Percentiles rank a stretch among this genome's conserved stretches.
Conservation (phyloP, 371 early-diverging fungal genomes). For the Apophysomyces elegans region DNA sequence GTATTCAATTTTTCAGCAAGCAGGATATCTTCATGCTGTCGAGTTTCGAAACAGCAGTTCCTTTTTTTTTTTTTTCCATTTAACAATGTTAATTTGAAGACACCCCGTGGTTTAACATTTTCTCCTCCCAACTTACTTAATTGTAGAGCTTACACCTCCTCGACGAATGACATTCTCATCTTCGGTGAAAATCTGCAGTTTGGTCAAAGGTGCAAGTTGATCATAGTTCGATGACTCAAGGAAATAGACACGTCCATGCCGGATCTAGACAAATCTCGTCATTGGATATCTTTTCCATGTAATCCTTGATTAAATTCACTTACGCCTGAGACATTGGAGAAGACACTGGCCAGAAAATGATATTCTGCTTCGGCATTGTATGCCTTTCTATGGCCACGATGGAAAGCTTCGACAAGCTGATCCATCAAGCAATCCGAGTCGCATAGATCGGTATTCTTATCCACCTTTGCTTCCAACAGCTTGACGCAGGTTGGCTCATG, state of each 20-base stretch:
- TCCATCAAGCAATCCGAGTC: conserved; percentile 65
- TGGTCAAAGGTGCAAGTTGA: conserved; percentile 73
- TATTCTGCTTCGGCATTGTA: conserved; percentile 86
- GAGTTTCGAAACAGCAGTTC: conserved; percentile 85
- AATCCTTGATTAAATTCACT: conserved; percentile 13
- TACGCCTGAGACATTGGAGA: conserved; percentile 85
- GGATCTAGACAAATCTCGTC: conserved; percentile 39
- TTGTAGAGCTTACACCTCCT: conserved; percentile 82
- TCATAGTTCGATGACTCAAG: conserved; percentile 59
- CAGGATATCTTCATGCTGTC: conserved; percentile 67
- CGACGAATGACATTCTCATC: conserved; percentile 84
- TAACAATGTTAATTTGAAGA: too few species aligned
- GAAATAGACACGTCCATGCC: conserved; percentile 77
- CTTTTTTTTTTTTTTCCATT: conserved; percentile 31
- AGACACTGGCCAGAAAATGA: conserved; percentile 89
- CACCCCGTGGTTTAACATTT: neutral
- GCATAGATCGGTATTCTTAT: conserved; percentile 47
- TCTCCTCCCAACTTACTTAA: conserved; percentile 62
- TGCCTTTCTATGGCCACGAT: conserved; percentile 72
- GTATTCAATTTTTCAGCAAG: conserved; percentile 75
- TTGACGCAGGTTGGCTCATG: conserved; percentile 58
- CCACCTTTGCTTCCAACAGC: conserved; percentile 52
- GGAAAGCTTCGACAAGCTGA: conserved; percentile 87
- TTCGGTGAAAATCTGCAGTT: conserved; percentile 86
- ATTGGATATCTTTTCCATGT: neutral